Evolutionary conservation across 2,329 filamentous ascomycete genomes (phyloP).

Genomic region (Botrytis galanthina): DNA sequence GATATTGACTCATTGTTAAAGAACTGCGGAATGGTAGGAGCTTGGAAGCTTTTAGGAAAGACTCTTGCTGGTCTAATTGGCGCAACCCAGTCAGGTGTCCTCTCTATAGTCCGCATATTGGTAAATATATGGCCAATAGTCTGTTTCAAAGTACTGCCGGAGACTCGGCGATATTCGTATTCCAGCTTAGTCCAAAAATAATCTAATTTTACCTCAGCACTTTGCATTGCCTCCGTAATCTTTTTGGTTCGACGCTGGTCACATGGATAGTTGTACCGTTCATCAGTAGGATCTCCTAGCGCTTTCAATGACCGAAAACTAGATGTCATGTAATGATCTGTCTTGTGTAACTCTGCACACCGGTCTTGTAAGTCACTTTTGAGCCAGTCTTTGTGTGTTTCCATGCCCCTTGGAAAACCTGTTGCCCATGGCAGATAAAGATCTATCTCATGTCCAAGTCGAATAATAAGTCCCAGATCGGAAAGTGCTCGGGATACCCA

Average conservation of each 20-base stretch:
- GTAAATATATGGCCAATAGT: background rate
- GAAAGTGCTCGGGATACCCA: background rate
- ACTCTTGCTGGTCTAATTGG: background rate
- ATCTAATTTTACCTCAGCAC: background rate
- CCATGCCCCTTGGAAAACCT: background rate
- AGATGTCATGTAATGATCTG: background rate
- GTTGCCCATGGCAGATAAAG: background rate
- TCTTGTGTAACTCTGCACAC: accelerated
- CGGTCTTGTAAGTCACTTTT: background rate
- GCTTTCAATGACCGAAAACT: background rate
- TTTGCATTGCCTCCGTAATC: background rate
- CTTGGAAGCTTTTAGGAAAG: background rate
- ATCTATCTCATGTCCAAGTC: background rate
- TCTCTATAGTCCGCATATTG: background rate
- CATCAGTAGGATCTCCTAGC: background rate
- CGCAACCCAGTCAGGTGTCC: background rate
- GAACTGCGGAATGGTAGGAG: background rate
- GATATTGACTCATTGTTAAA: background rate
- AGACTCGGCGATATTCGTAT: background rate
- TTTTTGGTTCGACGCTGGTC: background rate
- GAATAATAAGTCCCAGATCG: background rate
- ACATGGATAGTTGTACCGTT: background rate
- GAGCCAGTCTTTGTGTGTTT: background rate
- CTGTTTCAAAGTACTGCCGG: background rate
- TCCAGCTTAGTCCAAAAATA: background rate